phyloP scores from a whole-genome alignment of 192 early-diverging fungal species.

The Linnemannia hyalina region DNA sequence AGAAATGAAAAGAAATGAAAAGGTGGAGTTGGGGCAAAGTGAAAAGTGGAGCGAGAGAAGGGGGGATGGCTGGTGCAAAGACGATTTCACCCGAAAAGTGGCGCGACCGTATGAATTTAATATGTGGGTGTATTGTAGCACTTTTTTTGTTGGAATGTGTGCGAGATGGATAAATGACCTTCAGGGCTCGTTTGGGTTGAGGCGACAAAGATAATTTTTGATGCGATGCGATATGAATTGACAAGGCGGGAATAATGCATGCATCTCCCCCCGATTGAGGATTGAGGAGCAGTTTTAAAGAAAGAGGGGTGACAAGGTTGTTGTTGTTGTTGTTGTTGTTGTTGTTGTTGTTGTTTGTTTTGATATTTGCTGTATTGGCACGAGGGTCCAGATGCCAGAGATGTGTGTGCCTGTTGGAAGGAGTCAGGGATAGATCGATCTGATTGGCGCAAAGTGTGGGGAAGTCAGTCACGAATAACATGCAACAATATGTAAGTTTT shows the following conservation, averaged over 20 bases:
- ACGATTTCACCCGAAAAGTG: constrained; percentile 10
- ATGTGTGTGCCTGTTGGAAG: neutral
- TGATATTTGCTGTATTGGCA: neutral
- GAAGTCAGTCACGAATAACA: constrained; percentile 25
- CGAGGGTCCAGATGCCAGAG: neutral
- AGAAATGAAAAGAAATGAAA: neutral
- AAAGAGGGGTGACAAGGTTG: neutral
- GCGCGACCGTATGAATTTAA: neutral
- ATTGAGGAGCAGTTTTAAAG: neutral
- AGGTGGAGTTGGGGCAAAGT: neutral
- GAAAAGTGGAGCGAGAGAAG: neutral
- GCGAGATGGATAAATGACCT: neutral
- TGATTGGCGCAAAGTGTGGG: constrained; percentile 37
- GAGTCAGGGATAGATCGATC: neutral
- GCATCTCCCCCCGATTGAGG: no score
- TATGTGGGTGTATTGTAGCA: neutral
- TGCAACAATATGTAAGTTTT: neutral
- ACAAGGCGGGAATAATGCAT: no score
- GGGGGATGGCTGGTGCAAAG: neutral
- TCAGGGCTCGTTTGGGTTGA: no score
- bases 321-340: neutral
- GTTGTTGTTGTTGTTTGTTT: neutral
- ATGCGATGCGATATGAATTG: no score
- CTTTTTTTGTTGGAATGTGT: neutral
- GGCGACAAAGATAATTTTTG: no score